These are phyloP conservation scores for Colletotrichum tanaceti DNA, from an alignment of 2,329 filamentous ascomycete species.

Conservation along the genomic window DNA sequence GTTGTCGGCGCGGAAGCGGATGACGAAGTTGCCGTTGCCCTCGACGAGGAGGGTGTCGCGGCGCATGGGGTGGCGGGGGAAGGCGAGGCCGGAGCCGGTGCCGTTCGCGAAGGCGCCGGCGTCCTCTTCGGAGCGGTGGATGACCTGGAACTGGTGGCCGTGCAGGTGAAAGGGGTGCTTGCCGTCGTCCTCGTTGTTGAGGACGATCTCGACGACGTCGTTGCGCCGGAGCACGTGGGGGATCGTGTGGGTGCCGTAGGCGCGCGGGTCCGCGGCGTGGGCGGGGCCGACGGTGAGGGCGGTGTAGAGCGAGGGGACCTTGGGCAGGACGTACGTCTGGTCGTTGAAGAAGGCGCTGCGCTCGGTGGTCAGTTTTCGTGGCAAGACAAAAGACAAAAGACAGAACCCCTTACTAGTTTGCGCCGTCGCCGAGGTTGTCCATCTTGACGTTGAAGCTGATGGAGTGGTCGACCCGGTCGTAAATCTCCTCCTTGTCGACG, in stretches of 20 bases:
- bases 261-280: constrained; percentile 56
- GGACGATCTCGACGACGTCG: constrained; percentile 65
- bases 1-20: constrained; percentile 59
- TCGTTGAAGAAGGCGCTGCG: constrained; percentile 68
- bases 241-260: constrained; percentile 65
- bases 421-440: constrained; percentile 75
- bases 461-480: constrained; percentile 60
- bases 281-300: constrained; percentile 66
- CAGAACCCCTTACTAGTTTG: constrained; percentile 61
- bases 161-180: constrained; percentile 75
- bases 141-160: constrained; percentile 68
- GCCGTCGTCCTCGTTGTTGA: constrained; percentile 69
- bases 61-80: constrained; percentile 56
- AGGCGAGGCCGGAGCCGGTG: constrained; percentile 44
- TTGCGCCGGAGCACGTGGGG: constrained; percentile 66
- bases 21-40: constrained; percentile 60
- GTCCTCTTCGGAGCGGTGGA: constrained; percentile 44
- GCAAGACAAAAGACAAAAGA: not conserved
- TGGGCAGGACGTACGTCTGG: constrained; percentile 71
- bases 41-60: constrained; percentile 63
- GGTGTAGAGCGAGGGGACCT: constrained; percentile 76
- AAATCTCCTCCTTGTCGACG: constrained; percentile 61
- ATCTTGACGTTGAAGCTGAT: constrained; percentile 65
- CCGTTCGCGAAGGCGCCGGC: constrained; percentile 52
- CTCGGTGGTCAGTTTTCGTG: not conserved